Base-by-base conservation (phyloP, 371 early-diverging fungal species). In the Circinella umbellata region DNA sequence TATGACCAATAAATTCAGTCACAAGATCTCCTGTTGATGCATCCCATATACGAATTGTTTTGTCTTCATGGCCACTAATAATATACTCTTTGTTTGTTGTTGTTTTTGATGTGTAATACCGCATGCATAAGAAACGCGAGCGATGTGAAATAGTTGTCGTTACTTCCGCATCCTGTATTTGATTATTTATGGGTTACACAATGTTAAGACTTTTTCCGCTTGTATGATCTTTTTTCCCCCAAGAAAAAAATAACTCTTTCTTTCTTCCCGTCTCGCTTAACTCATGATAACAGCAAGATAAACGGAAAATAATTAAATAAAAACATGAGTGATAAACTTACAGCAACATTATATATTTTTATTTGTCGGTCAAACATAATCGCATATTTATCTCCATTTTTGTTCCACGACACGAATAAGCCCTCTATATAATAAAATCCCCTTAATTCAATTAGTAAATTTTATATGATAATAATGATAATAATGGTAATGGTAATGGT, bases 361-460 rank as follows among this genome's bases (percentile, higher is more conserved):
- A 96, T 81, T 46, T 86, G 85, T 49, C 89, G 84, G 53, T 90
- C 91, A 76, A 87, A 89, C 75, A 94, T 74, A 42, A 96, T 89
- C 2, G 90, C 92, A 70, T 96, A 96, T 38, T 81, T 78, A n/a
- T 84, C 73, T 35, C 96, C 97, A 20, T 73, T 74, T 34, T 86
- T 75, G 71, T 89, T 92, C 96, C 96, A 98, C 20, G 71, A 75
- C 1, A 96, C 92, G 35, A 84, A 73, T 74, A 90, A 76, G 0
- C 91, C 92, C 60, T 88, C 89, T 70, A 49, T 13, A 1, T 1
- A 63, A 34, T 13, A 17, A 9, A 10, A 11, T 34, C 34, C 57
- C 57, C 27, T 57, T 57, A 57, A 57, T 57, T 13, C 20, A 10
- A 18, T 34, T 7, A 27, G 10, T 34, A 17, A 14, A 51, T 27